Evolutionary conservation across 805 yeast genomes (phyloP).

Genomic region (Yamadazyma insecticola): DNA sequence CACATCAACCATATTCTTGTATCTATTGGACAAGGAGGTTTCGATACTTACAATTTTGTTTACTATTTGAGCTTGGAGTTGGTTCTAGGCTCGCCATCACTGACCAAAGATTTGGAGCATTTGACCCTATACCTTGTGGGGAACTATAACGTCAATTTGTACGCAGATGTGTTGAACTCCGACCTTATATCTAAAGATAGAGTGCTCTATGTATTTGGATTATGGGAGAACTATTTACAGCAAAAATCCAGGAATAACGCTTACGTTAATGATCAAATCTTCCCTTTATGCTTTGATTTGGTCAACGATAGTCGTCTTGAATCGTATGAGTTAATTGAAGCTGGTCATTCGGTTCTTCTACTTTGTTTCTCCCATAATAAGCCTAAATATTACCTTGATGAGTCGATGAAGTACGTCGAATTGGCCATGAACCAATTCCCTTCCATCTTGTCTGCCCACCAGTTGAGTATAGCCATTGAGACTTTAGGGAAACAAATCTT

Average conservation of each 20-base stretch:
- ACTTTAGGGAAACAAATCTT: constrained; percentile 44
- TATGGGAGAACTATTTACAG: constrained; percentile 44
- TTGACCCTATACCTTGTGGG: constrained; percentile 30
- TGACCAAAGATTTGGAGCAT: constrained; percentile 20
- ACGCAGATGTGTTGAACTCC: constrained; percentile 20
- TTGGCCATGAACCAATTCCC: constrained; percentile 57
- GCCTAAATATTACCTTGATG: constrained; percentile 13
- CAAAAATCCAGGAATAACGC: constrained; percentile 12
- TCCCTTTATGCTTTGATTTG: constrained; percentile 28
- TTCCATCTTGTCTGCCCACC: constrained; percentile 44
- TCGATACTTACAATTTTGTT: constrained; percentile 58
- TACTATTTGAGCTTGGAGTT: constrained; percentile 46
- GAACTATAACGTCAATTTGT: constrained; percentile 26
- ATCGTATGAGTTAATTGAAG: constrained; percentile 44
- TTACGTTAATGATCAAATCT: constrained; percentile 21
- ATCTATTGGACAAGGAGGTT: constrained; percentile 60
- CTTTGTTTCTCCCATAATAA: constrained; percentile 28
- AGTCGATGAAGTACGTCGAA: constrained; percentile 37
- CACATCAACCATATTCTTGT: constrained; percentile 45
- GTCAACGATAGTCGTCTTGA: constrained; percentile 19
- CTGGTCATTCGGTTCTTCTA: constrained; percentile 56
- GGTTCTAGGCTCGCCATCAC: constrained; percentile 18
- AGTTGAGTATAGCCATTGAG: constrained; percentile 53
- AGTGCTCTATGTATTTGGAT: constrained; percentile 41
- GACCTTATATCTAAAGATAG: constrained; percentile 31